phyloP scores from a whole-genome alignment of 495 filamentous ascomycete species.

The Penicillium canescens region DNA sequence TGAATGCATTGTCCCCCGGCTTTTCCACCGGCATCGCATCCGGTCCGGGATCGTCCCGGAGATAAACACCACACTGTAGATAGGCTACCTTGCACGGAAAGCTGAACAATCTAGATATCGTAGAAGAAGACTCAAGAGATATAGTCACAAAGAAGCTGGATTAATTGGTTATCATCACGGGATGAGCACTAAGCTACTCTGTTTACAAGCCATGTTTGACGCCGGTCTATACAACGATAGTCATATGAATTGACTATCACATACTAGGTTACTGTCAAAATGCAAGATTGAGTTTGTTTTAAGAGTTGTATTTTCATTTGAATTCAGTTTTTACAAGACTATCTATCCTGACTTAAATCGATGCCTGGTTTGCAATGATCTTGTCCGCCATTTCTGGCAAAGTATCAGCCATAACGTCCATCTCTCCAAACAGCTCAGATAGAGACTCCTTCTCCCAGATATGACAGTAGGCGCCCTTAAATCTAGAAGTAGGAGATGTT shows the following conservation, averaged over 20 bases:
- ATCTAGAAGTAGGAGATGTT: slow-evolving; percentile 18
- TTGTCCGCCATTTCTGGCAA: slow-evolving; percentile 41
- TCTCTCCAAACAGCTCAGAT: slow-evolving; percentile 35
- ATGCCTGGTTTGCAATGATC: slow-evolving; percentile 29
- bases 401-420: slow-evolving; percentile 41
- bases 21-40: slow-evolving; percentile 1
- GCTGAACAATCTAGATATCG: neutral
- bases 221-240: too few species aligned
- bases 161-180: too few species aligned
- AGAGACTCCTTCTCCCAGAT: slow-evolving; percentile 37
- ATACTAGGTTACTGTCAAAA: too few species aligned
- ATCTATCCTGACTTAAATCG: slow-evolving; percentile 1
- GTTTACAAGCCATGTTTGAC: too few species aligned
- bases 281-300: too few species aligned
- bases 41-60: neutral
- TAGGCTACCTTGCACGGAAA: neutral
- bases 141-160: neutral
- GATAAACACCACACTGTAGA: too few species aligned
- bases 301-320: too few species aligned
- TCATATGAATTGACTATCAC: too few species aligned
- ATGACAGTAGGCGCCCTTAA: slow-evolving; percentile 35
- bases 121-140: neutral
- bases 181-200: too few species aligned
- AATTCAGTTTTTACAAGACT: neutral
- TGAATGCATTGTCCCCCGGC: neutral